phyloP scores from a whole-genome alignment of 2,329 filamentous ascomycete genomes.

The Penicillium sp. region DNA sequence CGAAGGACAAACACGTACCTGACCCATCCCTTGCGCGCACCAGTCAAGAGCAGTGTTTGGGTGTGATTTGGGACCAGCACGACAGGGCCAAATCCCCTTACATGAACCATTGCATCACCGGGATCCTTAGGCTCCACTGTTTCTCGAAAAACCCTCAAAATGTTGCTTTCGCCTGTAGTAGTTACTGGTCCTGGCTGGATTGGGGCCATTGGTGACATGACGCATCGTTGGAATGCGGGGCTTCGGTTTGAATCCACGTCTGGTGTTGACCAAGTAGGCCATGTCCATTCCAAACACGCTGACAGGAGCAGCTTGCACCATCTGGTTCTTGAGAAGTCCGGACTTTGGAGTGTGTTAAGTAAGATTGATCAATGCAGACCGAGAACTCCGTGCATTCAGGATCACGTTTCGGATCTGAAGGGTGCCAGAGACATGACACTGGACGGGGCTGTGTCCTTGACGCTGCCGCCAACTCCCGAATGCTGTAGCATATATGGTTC shows the following conservation, averaged over 20 bases:
- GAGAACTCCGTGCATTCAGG: background rate
- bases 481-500: background rate
- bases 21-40: constrained; percentile 22
- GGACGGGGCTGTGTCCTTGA: constrained; percentile 16
- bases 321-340: background rate
- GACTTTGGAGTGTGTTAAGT: no score
- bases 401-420: background rate
- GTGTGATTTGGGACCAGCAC: constrained; percentile 8
- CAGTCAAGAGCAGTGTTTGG: constrained; percentile 7
- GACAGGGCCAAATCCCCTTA: constrained; percentile 13
- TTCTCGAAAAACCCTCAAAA: background rate
- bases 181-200: background rate
- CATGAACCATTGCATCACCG: constrained; percentile 15
- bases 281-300: constrained; percentile 6
- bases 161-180: background rate
- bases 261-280: constrained; percentile 9
- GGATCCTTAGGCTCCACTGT: background rate
- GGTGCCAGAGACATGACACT: constrained; percentile 14
- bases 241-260: constrained; percentile 11
- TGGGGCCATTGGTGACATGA: constrained; percentile 9
- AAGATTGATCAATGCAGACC: no score
- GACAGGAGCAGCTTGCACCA: background rate
- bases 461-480: constrained; percentile 7
- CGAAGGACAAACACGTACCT: constrained; percentile 16
- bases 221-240: constrained; percentile 18